These are phyloP conservation scores for Fusarium foetens DNA, from an alignment of 2,329 filamentous ascomycete species.

Conservation along the genomic window DNA sequence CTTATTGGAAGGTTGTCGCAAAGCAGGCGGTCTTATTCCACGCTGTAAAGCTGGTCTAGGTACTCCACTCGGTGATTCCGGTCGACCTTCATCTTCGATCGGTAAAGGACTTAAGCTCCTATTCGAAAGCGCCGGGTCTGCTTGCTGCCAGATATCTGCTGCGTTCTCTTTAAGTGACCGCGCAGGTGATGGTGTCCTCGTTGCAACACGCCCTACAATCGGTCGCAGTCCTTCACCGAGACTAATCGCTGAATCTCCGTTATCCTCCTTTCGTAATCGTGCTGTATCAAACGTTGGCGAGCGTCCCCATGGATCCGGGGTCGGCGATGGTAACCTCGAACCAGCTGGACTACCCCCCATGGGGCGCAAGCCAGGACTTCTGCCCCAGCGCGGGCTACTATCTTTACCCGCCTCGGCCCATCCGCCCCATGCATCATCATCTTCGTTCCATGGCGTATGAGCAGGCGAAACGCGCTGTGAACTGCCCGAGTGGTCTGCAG, in stretches of 20 bases:
- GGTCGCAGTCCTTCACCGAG: conserved; percentile 39
- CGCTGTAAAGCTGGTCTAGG: conserved; percentile 32
- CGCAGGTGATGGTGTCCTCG: conserved; percentile 24
- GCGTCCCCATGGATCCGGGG: conserved; percentile 43
- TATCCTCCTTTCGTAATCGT: conserved; percentile 33
- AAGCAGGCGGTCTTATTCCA: conserved; percentile 11
- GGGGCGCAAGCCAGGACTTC: conserved; percentile 48
- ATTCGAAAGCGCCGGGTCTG: conserved; percentile 10
- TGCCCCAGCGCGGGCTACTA: conserved; percentile 47
- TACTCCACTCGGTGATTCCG: conserved; percentile 33
- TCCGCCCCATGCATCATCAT: conserved; percentile 51
- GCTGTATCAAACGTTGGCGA: conserved; percentile 32
- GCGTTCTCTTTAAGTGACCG: conserved; percentile 23
- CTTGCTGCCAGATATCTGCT: conserved; percentile 35
- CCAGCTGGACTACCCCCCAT: conserved; percentile 38
- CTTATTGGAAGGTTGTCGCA: conserved; percentile 52
- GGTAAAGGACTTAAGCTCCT: conserved; percentile 21
- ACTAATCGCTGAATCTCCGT: conserved; percentile 47
- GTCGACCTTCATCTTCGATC: conserved; percentile 21
- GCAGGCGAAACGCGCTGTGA: conserved; percentile 41
- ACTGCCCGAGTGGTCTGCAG: conserved; percentile 38
- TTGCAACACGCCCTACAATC: conserved; percentile 10
- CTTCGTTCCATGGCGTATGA: conserved; percentile 47
- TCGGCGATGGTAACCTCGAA: conserved; percentile 45
- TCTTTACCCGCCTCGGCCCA: conserved; percentile 48